phyloP scores from a whole-genome alignment of 805 yeast species.

The Lipomyces kockii region DNA sequence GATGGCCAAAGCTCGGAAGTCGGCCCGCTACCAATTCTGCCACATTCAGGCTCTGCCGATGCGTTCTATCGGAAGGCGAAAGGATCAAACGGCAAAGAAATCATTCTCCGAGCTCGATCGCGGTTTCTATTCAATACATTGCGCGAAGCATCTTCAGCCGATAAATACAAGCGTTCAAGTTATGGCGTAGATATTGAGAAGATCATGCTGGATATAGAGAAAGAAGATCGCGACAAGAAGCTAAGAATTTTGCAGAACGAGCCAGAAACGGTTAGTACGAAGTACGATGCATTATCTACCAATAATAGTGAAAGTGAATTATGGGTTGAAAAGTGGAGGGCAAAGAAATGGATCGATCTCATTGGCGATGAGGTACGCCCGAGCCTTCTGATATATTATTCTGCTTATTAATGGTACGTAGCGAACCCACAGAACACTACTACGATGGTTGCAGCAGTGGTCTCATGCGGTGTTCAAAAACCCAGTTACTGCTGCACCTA shows the following conservation, averaged over 20 bases:
- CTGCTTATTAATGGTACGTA: neutral
- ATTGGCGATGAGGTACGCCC: slow-evolving; percentile 62
- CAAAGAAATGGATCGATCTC: slow-evolving; percentile 64
- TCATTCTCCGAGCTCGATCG: slow-evolving; percentile 14
- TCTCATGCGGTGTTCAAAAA: slow-evolving; percentile 60
- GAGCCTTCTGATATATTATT: neutral
- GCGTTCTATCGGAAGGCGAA: slow-evolving; percentile 22
- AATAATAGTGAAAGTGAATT: slow-evolving; percentile 7
- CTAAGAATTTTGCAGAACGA: neutral
- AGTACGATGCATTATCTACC: neutral
- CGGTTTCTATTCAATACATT: neutral
- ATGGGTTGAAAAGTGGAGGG: slow-evolving; percentile 71
- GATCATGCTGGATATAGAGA: slow-evolving; percentile 29
- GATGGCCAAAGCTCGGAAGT: neutral
- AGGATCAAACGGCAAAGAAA: slow-evolving; percentile 16
- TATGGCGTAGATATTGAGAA: slow-evolving; percentile 24
- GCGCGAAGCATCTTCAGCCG: neutral
- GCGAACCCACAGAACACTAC: slow-evolving; percentile 58
- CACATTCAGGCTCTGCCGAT: neutral
- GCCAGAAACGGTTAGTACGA: neutral
- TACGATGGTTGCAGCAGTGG: slow-evolving; percentile 74
- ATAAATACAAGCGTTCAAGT: neutral
- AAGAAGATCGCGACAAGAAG: slow-evolving; percentile 12
- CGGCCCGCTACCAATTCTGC: neutral
- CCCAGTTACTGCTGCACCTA: slow-evolving; percentile 25